phyloP scores from a whole-genome alignment of 129 eudicot species.

The Lactuca saligna region DNA sequence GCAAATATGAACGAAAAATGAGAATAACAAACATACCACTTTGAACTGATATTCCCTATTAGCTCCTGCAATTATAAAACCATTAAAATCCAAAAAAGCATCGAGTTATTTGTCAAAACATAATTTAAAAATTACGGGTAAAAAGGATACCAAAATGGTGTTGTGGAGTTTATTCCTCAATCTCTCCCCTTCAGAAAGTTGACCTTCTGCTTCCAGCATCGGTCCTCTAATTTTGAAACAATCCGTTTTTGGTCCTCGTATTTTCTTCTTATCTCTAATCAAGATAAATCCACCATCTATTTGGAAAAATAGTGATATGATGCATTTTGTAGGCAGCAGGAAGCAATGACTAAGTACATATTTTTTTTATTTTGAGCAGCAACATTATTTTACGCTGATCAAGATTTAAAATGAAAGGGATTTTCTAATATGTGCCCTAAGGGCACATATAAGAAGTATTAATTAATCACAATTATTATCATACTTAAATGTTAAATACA shows the following conservation, averaged over 20 bases:
- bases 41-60: constrained; percentile 59
- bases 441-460: no score
- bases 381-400: no score
- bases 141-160: constrained; percentile 50
- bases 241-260: constrained; percentile 41
- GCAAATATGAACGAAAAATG: no score
- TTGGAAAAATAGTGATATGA: background rate
- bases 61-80: constrained; percentile 45
- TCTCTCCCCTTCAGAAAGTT: constrained; percentile 54
- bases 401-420: no score
- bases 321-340: no score
- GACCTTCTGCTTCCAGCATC: constrained; percentile 41
- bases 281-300: constrained; percentile 54
- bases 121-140: background rate
- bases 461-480: no score
- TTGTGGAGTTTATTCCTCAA: constrained; percentile 64
- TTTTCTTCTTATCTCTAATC: constrained; percentile 39
- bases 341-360: no score
- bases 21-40: background rate
- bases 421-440: no score
- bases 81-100: background rate
- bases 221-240: constrained; percentile 42
- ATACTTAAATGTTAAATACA: no score
- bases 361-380: no score
- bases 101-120: background rate